Base-by-base conservation (phyloP, 2,329 filamentous ascomycete species). In the Aspergillus fumigatiaffinis region DNA sequence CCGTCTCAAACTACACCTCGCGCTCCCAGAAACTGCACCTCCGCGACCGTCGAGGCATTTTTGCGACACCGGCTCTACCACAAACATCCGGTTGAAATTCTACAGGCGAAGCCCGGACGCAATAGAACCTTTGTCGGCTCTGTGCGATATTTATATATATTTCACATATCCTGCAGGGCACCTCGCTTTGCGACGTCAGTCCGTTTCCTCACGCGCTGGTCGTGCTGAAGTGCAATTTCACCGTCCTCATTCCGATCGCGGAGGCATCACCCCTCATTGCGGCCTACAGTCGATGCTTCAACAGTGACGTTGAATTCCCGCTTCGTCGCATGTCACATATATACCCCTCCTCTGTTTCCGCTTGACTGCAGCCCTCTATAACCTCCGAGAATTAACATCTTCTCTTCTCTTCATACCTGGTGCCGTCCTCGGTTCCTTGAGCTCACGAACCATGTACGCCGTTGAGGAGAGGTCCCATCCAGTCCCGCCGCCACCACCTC, bases 401-500 rank as follows among this genome's bases (percentile, higher is more conserved):
- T 47, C 12, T 47, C 44, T 55, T 59, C 49, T 51, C 50, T 58
- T 53, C 47, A 59, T 38, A 42, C 59, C 57, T 54, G 44, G 44
- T 42, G 58, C 56, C 56, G 58, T 55, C 62, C 67, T 59, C 56
- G 65, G 65, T 65, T 66, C 64, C 62, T 64, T 53, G 49, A 53
- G 61, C 56, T 61, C 63, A 57, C 61, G 64, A 66, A 68, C 66
- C 65, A 75, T 75, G 73, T 75, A 75, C 64, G 66, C 71, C 54
- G 60, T 73, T 51, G 72, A 74, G 54, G 71, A 75, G 55, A 69
- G 72, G 64, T 62, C 69, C 56, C 70, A 74, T 65, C 68, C 67
- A 53, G 64, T 68, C 48, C 71, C 71, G 54, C 69, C 68, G 50
- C 69, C 67, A 29, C 72, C 70, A 28, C 72, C 73, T 44, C 70